Conservation (phyloP, 331 rosid species). For the Quercus lobata region DNA sequence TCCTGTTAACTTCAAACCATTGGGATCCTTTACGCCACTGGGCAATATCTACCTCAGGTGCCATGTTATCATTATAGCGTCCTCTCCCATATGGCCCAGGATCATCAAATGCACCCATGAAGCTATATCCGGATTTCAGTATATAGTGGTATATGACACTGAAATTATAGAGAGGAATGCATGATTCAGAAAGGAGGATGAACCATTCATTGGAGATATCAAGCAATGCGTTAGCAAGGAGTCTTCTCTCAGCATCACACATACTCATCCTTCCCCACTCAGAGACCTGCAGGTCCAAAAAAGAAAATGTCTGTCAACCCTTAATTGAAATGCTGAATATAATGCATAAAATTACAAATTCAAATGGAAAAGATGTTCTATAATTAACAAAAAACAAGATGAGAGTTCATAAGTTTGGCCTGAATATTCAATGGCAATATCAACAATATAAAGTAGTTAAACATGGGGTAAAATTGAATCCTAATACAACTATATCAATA, state of each 20-base stretch:
- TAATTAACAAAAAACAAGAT: background rate
- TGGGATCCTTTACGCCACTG: conserved; percentile 96
- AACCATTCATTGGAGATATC: conserved; percentile 87
- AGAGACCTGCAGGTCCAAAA: conserved; percentile 46
- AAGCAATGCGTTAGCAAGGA: conserved; percentile 84
- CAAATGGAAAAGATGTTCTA: background rate
- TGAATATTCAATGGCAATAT: background rate
- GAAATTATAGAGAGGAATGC: conserved; percentile 88
- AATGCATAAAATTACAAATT: background rate
- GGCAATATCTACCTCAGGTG: conserved; percentile 59
- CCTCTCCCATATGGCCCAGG: conserved; percentile 87
- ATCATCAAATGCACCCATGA: conserved; percentile 71
- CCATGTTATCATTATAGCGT: conserved; percentile 65
- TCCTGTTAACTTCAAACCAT: conserved; percentile 83
- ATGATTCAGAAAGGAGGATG: conserved; percentile 79
- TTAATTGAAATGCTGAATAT: background rate
- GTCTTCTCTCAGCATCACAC: conserved; percentile 94
- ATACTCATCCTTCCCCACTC: conserved; percentile 98
- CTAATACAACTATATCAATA: background rate
- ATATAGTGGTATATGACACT: conserved; percentile 49
- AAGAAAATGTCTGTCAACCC: background rate
- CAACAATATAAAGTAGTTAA: background rate
- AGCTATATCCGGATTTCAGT: conserved; percentile 68
- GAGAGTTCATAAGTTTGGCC: background rate
- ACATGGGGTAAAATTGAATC: background rate